Base-by-base conservation (phyloP, 2,329 filamentous ascomycete species). In the Pestalotiopsis sp. region DNA sequence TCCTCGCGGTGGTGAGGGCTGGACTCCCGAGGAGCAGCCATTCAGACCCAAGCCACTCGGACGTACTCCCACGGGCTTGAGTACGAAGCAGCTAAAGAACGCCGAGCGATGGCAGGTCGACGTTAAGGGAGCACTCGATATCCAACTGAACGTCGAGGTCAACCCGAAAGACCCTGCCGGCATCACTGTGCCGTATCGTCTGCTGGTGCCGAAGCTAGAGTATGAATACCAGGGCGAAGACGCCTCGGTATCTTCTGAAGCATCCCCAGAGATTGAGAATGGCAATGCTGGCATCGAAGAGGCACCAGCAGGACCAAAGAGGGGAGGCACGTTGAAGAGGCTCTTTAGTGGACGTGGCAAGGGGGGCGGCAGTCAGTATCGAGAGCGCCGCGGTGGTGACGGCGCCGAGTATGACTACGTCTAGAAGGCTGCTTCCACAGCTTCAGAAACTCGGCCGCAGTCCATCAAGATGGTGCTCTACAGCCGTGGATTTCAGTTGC, bases 91-190 rank as follows among this genome's bases (percentile, higher is more conserved):
- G 72, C 82, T 86, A 72, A 86, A 85, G 74, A 86, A 87, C 70
- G 79, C 84, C 2, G 83, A 86, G 56, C 83, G 83, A 20, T 84
- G 84, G 58, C 85, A 88, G 11, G 88, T 98, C 69, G 90, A 97
- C 76, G 85, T 98, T 0, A 89, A 96, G 77, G 92, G 92, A 38
- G 94, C 94, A 0, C 83, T 99, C 11, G 94, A 98, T 72, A 91
- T 99, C 45, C 92, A 90, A 64, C 81, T 99, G 58, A 97, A 98
- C 74, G 90, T 97, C 71, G 96, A 99, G 81, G 90, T 98, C 70
- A 94, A 92, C 74, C 88, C 93, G 59, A 90, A 89, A 71, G 94
- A 99, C 74, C 95, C 96, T 0, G 87, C 92, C 0, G 97, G 96
- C 14, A 94, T 93, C 71, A 99, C 96, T 0, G 88, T 90, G 64